These are phyloP conservation scores for Tylopilus subfusipes DNA, from an alignment of 768 basidiomycete species.

Conservation along the genomic window DNA sequence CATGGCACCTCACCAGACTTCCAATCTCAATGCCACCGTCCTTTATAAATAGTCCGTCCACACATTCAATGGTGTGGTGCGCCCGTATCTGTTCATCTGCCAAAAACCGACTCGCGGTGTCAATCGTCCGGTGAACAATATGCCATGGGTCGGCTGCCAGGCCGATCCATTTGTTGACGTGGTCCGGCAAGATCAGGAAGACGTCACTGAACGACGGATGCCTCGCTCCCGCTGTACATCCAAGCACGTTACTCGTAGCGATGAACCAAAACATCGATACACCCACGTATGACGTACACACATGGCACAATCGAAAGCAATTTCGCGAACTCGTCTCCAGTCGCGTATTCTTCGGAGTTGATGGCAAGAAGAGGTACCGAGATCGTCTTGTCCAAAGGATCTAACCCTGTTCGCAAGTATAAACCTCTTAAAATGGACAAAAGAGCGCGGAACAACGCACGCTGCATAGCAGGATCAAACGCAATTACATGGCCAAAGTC, in stretches of 20 bases:
- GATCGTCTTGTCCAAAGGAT: conserved; percentile 24
- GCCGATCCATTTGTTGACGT: conserved; percentile 27
- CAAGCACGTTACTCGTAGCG: not conserved
- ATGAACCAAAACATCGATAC: not conserved
- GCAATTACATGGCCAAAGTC: conserved; percentile 25
- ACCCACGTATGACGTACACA: conserved; percentile 14
- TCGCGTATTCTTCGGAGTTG: conserved; percentile 41
- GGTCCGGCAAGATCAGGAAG: conserved; percentile 32
- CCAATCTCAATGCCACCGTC: conserved; percentile 3
- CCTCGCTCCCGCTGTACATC: conserved; percentile 26
- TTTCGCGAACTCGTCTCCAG: conserved; percentile 34
- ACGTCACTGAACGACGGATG: conserved; percentile 36
- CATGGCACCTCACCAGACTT: conserved; percentile 7
- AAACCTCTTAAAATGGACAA: conserved; percentile 17
- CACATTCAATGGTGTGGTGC: conserved; percentile 1
- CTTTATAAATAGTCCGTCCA: conserved; percentile 2
- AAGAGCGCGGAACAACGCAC: conserved; percentile 14
- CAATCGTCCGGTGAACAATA: conserved; percentile 19
- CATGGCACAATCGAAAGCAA: conserved; percentile 29
- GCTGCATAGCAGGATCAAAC: conserved; percentile 29
- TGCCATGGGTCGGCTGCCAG: conserved; percentile 16
- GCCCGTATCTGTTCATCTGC: not conserved
- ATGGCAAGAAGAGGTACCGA: conserved; percentile 37
- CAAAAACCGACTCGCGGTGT: conserved; percentile 20
- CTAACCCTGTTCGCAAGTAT: conserved; percentile 20